Percentiles rank a stretch among this genome's conserved stretches.
phyloP scores from a whole-genome alignment of 2,329 filamentous ascomycete species.

The Penicillium aurantiogriseum region DNA sequence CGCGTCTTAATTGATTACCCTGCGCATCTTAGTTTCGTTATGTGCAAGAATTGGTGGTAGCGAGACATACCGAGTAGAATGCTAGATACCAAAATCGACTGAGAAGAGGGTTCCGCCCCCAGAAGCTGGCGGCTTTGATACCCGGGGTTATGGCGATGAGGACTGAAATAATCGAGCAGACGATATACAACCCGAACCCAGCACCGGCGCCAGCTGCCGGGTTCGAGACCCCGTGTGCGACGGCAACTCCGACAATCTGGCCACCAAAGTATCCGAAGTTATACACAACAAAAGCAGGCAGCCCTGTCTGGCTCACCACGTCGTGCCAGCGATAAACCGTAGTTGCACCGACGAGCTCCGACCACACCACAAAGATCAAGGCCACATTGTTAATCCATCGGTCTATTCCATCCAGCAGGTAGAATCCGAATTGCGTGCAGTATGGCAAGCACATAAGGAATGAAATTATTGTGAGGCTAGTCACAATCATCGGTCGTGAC shows the following conservation, averaged over 20 bases:
- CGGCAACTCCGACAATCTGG: slow-evolving; percentile 52
- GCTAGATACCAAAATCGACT: slow-evolving; percentile 54
- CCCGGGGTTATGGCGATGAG: slow-evolving; percentile 41
- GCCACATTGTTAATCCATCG: slow-evolving; percentile 58
- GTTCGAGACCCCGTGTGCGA: slow-evolving; percentile 47
- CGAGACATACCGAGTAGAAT: slow-evolving; percentile 55
- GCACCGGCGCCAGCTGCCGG: slow-evolving; percentile 50
- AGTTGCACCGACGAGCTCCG: slow-evolving; percentile 54
- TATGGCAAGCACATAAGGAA: slow-evolving; percentile 58
- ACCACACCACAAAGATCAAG: slow-evolving; percentile 58
- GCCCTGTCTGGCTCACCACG: slow-evolving; percentile 52
- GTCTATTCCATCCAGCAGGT: slow-evolving; percentile 56
- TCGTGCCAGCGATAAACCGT: slow-evolving; percentile 58
- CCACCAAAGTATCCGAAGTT: slow-evolving; percentile 56
- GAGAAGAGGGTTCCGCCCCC: slow-evolving; percentile 39
- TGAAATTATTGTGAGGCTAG: slow-evolving; percentile 48
- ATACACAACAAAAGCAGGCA: slow-evolving; percentile 49
- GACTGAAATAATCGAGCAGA: slow-evolving; percentile 34
- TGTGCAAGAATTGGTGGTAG: too few relatives aligned
- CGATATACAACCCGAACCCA: slow-evolving; percentile 54
- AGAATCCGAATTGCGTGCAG: slow-evolving; percentile 59
- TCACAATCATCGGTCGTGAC: slow-evolving; percentile 52
- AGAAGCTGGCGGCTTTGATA: slow-evolving; percentile 44
- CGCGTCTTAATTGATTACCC: slow-evolving; percentile 57
- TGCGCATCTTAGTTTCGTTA: slow-evolving; percentile 23